Percentiles rank a stretch among this genome's conserved stretches.
These are phyloP conservation scores for Calonectria pseudoreteaudii DNA, from an alignment of 2,329 filamentous ascomycete species.

Conservation along the genomic window DNA sequence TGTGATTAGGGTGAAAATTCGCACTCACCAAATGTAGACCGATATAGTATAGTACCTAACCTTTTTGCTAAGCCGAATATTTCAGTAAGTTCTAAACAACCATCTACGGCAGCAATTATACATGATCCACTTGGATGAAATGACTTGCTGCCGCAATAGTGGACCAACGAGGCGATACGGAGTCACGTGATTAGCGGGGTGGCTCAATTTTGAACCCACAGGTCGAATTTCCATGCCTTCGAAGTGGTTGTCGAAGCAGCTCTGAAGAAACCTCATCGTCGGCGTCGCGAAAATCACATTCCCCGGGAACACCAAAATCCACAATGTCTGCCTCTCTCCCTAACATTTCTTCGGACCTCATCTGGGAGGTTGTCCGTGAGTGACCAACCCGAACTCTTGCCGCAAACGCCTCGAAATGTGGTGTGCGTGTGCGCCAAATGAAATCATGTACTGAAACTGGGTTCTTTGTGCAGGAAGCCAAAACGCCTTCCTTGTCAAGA, in stretches of 20 bases:
- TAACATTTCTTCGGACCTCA: conserved; percentile 88
- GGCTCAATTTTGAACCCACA: conserved; percentile 54
- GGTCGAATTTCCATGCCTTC: conserved; percentile 40
- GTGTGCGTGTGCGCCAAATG: conserved; percentile 26
- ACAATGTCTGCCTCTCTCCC: conserved; percentile 70
- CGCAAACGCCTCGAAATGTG: conserved; percentile 1
- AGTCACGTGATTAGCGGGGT: conserved; percentile 18
- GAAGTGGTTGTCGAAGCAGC: conserved; percentile 33
- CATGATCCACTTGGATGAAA: neutral
- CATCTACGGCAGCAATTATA: neutral
- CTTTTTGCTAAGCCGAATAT: neutral
- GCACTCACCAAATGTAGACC: neutral
- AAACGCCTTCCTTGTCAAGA: conserved; percentile 94
- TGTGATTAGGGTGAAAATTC: neutral
- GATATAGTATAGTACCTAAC: neutral
- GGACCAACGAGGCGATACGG: neutral
- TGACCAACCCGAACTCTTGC: conserved; percentile 56
- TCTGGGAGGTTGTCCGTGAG: conserved; percentile 97
- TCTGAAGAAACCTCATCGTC: conserved; percentile 49
- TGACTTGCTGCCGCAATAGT: neutral
- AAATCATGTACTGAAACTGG: conserved; percentile 37
- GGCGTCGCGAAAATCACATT: conserved; percentile 35
- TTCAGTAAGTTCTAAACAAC: neutral
- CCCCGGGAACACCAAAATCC: conserved; percentile 48
- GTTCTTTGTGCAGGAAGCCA: conserved; percentile 73